Evolutionary conservation across 208 protist species (phyloP).

Genomic region (Leishmania amazonensis): DNA sequence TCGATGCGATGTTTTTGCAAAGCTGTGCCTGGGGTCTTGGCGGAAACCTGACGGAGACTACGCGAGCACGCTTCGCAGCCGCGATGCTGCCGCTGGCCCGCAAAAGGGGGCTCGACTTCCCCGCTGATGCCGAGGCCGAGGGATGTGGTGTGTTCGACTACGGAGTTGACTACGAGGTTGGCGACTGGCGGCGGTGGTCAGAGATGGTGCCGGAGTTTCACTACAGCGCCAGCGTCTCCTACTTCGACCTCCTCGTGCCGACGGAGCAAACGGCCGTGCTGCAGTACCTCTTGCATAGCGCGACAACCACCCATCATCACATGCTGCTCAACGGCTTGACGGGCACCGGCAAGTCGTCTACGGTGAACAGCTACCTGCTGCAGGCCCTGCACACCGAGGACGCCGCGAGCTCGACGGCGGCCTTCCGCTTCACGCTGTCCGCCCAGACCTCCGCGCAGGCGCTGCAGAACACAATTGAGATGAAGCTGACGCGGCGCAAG

Average conservation of each 20-base stretch:
- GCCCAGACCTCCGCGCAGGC: slow-evolving; percentile 92
- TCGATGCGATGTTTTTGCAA: slow-evolving; percentile 93
- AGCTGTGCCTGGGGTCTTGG: slow-evolving; percentile 96
- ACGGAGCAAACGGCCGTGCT: slow-evolving; percentile 92
- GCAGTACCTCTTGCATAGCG: slow-evolving; percentile 72
- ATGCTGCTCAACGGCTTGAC: slow-evolving; percentile 93
- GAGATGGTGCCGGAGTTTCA: slow-evolving; percentile 90
- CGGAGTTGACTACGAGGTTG: slow-evolving; percentile 77
- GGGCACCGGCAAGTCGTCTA: slow-evolving; percentile 94
- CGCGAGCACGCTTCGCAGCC: slow-evolving; percentile 79
- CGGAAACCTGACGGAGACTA: slow-evolving; percentile 88
- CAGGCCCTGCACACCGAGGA: slow-evolving; percentile 73
- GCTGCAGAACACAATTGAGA: slow-evolving; percentile 94
- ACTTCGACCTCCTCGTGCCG: slow-evolving; percentile 95
- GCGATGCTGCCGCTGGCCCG: slow-evolving; percentile 74
- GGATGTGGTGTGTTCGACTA: slow-evolving; percentile 91
- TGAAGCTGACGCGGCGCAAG: slow-evolving; percentile 92
- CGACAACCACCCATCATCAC: slow-evolving; percentile 60
- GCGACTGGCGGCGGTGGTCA: slow-evolving; percentile 79
- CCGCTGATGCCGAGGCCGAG: slow-evolving; percentile 35
- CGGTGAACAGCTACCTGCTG: slow-evolving; percentile 83
- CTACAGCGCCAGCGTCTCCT: slow-evolving; percentile 86
- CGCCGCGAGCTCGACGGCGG: slow-evolving; percentile 60
- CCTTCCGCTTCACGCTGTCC: slow-evolving; percentile 88
- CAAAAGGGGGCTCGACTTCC: slow-evolving; percentile 62